phyloP scores from a whole-genome alignment of 2,329 filamentous ascomycete species.

The Xylaria sp. region DNA sequence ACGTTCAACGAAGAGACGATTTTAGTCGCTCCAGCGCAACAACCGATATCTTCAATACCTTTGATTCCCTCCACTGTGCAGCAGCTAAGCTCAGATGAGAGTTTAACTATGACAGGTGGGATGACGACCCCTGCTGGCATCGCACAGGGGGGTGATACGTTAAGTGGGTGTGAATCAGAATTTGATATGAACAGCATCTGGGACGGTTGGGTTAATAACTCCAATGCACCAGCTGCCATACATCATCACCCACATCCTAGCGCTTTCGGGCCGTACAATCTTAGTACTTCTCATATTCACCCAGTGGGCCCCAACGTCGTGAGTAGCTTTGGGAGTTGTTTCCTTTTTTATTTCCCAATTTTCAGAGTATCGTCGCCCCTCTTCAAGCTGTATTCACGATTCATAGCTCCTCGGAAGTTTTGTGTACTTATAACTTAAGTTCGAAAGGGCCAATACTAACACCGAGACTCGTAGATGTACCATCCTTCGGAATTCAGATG shows the following conservation, averaged over 20 bases:
- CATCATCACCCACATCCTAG: constrained; percentile 12
- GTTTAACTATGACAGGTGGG: constrained; percentile 43
- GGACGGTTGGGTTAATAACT: constrained; percentile 30
- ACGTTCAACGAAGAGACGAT: constrained; percentile 37
- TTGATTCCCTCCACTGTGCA: constrained; percentile 46
- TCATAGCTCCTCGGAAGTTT: background rate
- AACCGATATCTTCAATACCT: constrained; percentile 34
- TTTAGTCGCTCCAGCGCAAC: constrained; percentile 27
- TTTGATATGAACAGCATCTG: constrained; percentile 39
- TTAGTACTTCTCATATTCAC: constrained; percentile 34
- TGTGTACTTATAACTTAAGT: too few species aligned
- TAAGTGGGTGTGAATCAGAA: constrained; percentile 46
- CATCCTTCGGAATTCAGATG: constrained; percentile 37
- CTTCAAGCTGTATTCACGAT: background rate
- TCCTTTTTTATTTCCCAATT: background rate
- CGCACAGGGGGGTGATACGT: constrained; percentile 41
- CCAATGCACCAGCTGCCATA: constrained; percentile 18
- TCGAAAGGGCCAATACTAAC: background rate
- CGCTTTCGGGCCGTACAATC: constrained; percentile 19
- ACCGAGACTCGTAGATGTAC: constrained; percentile 27
- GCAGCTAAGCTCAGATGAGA: constrained; percentile 49
- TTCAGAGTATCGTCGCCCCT: background rate
- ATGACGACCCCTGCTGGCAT: constrained; percentile 40
- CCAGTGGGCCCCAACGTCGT: constrained; percentile 33
- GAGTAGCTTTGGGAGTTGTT: background rate